Percentiles rank a stretch among this genome's conserved stretches.
Evolutionary conservation across 108 stramenopile genomes (phyloP).

Genomic region (Bacterosira constricta): DNA sequence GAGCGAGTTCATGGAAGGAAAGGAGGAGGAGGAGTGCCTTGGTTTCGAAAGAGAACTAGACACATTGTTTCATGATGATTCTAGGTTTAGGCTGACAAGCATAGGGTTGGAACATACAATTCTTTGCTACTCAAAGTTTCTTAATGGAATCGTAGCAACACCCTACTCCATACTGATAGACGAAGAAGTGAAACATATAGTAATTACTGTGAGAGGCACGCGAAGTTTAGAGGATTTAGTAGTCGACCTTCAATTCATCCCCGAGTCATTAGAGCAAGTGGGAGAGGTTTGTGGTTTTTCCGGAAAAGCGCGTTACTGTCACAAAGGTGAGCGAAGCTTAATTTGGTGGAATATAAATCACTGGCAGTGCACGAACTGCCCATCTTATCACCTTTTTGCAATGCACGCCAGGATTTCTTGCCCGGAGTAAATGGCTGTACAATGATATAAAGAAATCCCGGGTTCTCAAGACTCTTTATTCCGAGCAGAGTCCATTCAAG

Average conservation of each 20-base stretch:
- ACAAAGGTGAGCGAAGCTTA: no score
- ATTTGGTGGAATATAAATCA: no score
- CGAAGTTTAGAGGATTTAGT: constrained; percentile 69
- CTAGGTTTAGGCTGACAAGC: not conserved
- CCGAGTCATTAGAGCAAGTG: constrained; percentile 34
- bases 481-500: constrained; percentile 13
- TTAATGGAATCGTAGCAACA: constrained; percentile 35
- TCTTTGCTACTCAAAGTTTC: constrained; percentile 54
- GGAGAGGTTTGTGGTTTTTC: constrained; percentile 49
- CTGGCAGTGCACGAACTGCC: no score
- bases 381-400: no score
- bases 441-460: constrained; percentile 16
- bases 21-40: not conserved
- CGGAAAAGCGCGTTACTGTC: constrained; percentile 46
- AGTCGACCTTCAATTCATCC: constrained; percentile 53
- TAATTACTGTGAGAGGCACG: constrained; percentile 73
- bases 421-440: constrained; percentile 29
- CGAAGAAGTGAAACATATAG: constrained; percentile 47
- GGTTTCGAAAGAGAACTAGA: not conserved
- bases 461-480: constrained; percentile 21
- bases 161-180: constrained; percentile 70
- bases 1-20: not conserved
- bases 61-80: constrained; percentile 7
- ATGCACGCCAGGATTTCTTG: constrained; percentile 47
- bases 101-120: constrained; percentile 12